These are phyloP conservation scores for Halenospora varia DNA, from an alignment of 495 filamentous ascomycete genomes.

Conservation along the genomic window DNA sequence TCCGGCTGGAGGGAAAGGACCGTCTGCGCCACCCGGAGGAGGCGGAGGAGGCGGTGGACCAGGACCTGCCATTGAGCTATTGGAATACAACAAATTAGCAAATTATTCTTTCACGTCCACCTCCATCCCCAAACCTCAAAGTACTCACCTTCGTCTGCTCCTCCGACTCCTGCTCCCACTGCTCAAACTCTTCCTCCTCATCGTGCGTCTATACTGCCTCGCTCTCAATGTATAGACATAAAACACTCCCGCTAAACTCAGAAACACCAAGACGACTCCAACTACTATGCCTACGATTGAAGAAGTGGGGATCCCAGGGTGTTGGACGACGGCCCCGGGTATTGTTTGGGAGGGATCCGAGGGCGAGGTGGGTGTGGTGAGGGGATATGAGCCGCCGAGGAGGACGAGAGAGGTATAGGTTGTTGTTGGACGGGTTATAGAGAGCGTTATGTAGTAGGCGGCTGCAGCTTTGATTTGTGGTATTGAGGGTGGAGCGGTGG, in stretches of 20 bases:
- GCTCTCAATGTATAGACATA: background rate
- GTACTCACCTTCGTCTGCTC: background rate
- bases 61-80: too few species aligned
- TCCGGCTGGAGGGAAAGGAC: too few species aligned
- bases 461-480: background rate
- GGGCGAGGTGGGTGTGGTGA: too few species aligned
- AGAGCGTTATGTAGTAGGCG: background rate
- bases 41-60: too few species aligned
- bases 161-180: background rate
- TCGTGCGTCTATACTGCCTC: background rate
- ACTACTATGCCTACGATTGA: constrained; percentile 21
- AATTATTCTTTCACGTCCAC: too few species aligned
- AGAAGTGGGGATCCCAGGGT: background rate
- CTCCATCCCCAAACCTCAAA: too few species aligned
- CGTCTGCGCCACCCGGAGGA: too few species aligned
- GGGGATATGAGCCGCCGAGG: background rate
- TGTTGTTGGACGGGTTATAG: background rate
- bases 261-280: constrained; percentile 16
- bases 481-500: background rate
- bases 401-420: background rate
- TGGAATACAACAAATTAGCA: too few species aligned
- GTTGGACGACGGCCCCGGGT: background rate
- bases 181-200: background rate
- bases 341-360: background rate
- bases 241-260: background rate